Base-by-base conservation (phyloP, 139 green algal species). In the Ettlia oleoabundans region DNA sequence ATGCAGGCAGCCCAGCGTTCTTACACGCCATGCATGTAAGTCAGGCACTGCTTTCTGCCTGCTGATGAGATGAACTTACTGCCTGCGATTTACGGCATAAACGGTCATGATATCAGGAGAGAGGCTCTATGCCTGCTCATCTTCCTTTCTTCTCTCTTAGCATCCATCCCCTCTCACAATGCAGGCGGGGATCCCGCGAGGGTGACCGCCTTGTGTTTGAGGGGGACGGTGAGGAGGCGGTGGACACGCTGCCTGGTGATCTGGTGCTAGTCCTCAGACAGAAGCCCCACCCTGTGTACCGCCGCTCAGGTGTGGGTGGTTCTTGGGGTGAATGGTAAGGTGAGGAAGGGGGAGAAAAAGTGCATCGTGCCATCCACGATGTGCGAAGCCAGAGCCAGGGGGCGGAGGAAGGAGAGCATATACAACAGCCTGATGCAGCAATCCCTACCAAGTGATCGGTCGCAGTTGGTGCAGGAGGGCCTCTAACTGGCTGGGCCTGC, bases 171-270 rank as follows among this genome's bases (percentile, higher is more conserved):
- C 42, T 38, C 15, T 19, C 30, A 58, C 47, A 24, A 58, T 63
- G 52, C 75, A 81, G 76, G 51, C 38, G 77, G 13, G 85, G 85
- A 10, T 84, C 74, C 3, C 81, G 43, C 0, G 79, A 86, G 55
- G 85, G 85, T 6, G 80, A 86, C 66, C 72, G 43, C 18, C 66
- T 86, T 53, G 38, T 79, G 15, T 89, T 86, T 84, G 71, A 83
- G 63, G 66, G 61, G 24, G 85, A 89, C 75, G 85, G 85, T 4
- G 82, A 86, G 26, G 85, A 89, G 74, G 51, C 37, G 3, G 85
- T 84, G 38, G 85, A 89, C 83, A 89, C 85, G 13, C 53, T 71
- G 37, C 62, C 85, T 7, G 85, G 85, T 0, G 85, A 89, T 67
- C 47, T 89, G 62, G 52, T 82, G 10, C 58, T 89, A 38, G 62